Conservation (phyloP, 2,329 filamentous ascomycete genomes). For the Tothia fuscella region DNA sequence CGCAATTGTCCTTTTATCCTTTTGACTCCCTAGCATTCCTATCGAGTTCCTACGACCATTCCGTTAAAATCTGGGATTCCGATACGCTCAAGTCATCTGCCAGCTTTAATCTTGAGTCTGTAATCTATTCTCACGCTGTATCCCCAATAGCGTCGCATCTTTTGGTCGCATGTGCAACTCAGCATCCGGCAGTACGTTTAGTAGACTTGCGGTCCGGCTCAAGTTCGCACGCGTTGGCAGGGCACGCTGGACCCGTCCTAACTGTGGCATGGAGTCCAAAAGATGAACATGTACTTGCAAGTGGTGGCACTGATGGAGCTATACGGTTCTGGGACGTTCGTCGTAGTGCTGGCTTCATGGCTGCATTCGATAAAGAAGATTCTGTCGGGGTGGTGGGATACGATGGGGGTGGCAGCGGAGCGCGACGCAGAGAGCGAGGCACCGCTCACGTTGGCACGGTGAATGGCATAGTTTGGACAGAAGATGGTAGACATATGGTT, state of each 20-base stretch:
- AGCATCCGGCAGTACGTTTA: conserved; percentile 71
- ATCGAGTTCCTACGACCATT: conserved; percentile 66
- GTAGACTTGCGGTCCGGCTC: conserved; percentile 78
- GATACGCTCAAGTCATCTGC: conserved; percentile 48
- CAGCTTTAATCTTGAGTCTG: conserved; percentile 55
- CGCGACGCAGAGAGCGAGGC: conserved; percentile 26
- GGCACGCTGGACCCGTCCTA: conserved; percentile 41
- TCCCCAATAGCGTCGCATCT: conserved; percentile 62
- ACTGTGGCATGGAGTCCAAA: conserved; percentile 70
- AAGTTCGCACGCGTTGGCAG: conserved; percentile 41
- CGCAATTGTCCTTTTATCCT: conserved; percentile 65
- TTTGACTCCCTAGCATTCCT: conserved; percentile 67
- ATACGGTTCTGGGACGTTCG: conserved; percentile 82
- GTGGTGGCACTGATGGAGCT: conserved; percentile 73
- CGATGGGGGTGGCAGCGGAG: conserved; percentile 32
- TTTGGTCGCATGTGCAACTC: conserved; percentile 78
- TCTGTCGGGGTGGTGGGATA: conserved; percentile 51
- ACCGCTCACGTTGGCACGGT: conserved; percentile 69
- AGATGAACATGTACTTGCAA: conserved; percentile 67
- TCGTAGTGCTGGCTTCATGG: conserved; percentile 63
- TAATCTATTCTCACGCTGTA: conserved; percentile 65
- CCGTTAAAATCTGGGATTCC: conserved; percentile 63
- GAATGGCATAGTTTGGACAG: conserved; percentile 76
- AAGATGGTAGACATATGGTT: conserved; percentile 63
- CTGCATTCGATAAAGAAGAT: conserved; percentile 74